Evolutionary conservation across 1,139 yeast species (phyloP), one percentile per base, ranked within the genome.

Genomic region (Pichia sp.): DNA sequence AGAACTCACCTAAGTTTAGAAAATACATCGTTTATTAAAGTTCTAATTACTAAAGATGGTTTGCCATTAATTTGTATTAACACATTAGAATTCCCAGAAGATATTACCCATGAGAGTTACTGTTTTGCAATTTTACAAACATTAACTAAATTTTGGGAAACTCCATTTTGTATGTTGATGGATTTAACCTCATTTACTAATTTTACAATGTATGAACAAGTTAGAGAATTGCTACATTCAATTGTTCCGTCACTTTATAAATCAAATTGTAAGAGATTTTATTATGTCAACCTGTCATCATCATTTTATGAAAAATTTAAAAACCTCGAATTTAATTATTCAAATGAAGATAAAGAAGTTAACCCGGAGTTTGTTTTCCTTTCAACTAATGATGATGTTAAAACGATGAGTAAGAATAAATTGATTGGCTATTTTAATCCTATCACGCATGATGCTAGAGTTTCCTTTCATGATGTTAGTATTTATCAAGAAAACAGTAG

Each of bases 61-160:
- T 68, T 79, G 0, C 95, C 95, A 0, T 73, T 81, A 29, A 68
- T 86, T 29, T 79, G 84, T 1, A 62, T 86, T 18, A 76, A 81
- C 39, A 70, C 77, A 50, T 62, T 68, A 41, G 63, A 66, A 43
- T 59, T 70, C 43, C 65, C 76, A 30, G 61, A 60, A 10, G 70
- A 72, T 9, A 59, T 72, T 43, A 86, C 83, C 51, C 66, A 76
- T 1, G 83, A 83, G 43, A 67, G 77, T 8, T 67, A 83, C 40
- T 69, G 81, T 9, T 87, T 78, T 63, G 75, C 83, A 55, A 61
- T 83, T 28, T 74, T 86, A 53, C 92, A 86, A 58, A 75, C 81
- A 9, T 78, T 85, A 25, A 75, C 83, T 50, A 86, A 83, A 59
- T 74, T 86, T 45, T 86, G 95, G 95, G 81, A 81, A 28, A 74